These are phyloP conservation scores for Dryadomyces sulphureus DNA, from an alignment of 2,329 filamentous ascomycete genomes.

Conservation along the genomic window DNA sequence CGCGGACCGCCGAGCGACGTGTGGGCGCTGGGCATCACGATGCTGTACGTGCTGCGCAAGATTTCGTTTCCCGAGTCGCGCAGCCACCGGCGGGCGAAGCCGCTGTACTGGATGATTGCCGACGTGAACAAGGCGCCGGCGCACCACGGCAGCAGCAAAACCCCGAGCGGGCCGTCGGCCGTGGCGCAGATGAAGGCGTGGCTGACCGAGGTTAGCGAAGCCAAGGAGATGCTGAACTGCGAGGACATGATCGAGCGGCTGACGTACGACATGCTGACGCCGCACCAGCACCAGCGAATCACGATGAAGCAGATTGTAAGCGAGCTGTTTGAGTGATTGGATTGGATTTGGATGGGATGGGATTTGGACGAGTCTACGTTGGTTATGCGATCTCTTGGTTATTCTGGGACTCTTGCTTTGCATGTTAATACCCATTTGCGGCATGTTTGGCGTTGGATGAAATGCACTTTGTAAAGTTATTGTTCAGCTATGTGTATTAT, in stretches of 20 bases:
- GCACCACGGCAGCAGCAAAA: conserved; percentile 5
- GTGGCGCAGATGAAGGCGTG: conserved; percentile 40
- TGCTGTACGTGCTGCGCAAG: conserved; percentile 43
- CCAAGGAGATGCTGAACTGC: conserved; percentile 27
- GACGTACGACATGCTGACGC: conserved; percentile 37
- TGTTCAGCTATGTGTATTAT: no score
- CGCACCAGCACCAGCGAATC: conserved; percentile 35
- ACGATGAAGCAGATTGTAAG: conserved; percentile 36
- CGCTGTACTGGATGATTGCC: conserved; percentile 43
- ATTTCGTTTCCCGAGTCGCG: conserved; percentile 40
- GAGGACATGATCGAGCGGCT: conserved; percentile 35
- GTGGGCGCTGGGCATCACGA: conserved; percentile 45
- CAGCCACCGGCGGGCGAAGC: conserved; percentile 29
- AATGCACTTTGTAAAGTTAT: no score
- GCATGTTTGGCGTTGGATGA: neutral
- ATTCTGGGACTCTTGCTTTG: no score
- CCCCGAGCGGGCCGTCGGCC: conserved; percentile 17
- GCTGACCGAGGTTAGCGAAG: conserved; percentile 37
- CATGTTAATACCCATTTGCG: neutral
- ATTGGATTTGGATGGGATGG: no score
- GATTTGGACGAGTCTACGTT: no score
- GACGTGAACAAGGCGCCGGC: conserved; percentile 28
- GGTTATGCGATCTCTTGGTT: no score
- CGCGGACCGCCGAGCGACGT: conserved; percentile 42
- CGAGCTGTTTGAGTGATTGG: conserved; percentile 20